Base-by-base conservation (phyloP, 2,329 filamentous ascomycete species). In the Raffaelea arxii region DNA sequence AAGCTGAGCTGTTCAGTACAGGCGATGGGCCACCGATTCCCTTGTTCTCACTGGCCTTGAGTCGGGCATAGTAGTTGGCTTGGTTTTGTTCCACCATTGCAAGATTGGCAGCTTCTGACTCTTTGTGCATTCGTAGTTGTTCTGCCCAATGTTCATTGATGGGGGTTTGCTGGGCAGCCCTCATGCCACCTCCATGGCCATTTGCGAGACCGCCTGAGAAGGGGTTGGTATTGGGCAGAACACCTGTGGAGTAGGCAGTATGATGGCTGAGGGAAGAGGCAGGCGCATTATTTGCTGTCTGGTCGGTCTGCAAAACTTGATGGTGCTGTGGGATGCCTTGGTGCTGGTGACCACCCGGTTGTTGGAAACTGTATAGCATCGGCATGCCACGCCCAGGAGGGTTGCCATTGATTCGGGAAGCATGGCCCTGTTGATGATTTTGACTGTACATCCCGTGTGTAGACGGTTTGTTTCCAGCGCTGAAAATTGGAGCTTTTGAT, bases 71-170 rank as follows among this genome's bases (percentile, higher is more conserved):
- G 63, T 81, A 81, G 57, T 83, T 78, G 4, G 78, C 77, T 52
- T 79, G 74, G 55, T 78, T 74, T 54, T 79, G 75, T 41, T 82
- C 78, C 6, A 70, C 75, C 78, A 81, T 92, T 73, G 74, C 86
- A 69, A 62, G 77, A 74, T 75, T 84, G 65, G 71, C 80, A 68
- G 70, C 80, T 70, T 77, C 86, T 58, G 86, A 80, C 52, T 88
- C 84, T 54, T 90, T 86, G 52, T 82, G 84, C 58, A 90, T 69
- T 51, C 85, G 81, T 53, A 95, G 66, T 66, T 98, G 92, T 60
- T 92, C 84, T 53, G 84, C 81, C 90, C 90, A 97, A 64, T 94
- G 85, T 55, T 82, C 79, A 52, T 67, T 80, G 39, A 72, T 64
- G 46, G 69, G 72, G 46, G 75, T 75, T 25, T 52, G 51, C 24